Base-by-base conservation (phyloP, 441 rosid genomes). In the Daphne laureola region DNA sequence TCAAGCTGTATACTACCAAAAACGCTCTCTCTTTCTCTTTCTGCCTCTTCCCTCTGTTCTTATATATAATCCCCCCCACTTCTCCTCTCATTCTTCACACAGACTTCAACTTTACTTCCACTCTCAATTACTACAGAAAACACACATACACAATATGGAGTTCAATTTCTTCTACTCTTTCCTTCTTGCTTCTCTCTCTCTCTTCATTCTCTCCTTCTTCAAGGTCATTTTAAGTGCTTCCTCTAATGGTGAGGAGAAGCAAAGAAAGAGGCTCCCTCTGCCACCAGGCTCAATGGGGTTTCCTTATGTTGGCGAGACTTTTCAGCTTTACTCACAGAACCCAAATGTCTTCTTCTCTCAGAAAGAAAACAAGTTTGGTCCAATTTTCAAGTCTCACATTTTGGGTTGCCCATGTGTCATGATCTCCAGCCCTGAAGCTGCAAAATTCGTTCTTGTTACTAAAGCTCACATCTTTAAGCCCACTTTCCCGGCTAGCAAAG, bases 261-360 rank as follows among this genome's bases (percentile, higher is more conserved):
- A 31, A 11, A 31, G 48, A 49, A 63, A 55, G 41, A 63, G 23
- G 7, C 71, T 83, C 8, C 88, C 96, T 31, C 94, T 88, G 41
- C 98, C 98, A 3, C 98, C 96, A 4, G 98, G 98, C 51, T 68
- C 97, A 51, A 14, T 86, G 69, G 98, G 98, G 6, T 92, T 82
- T 81, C 98, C 98, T 57, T 89, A 86, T 64, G 60, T 92, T 36
- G 98, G 98, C 1, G 94, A 92, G 53, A 92, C 98, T 40, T 84
- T 92, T 53, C 92, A 92, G 38, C 96, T 92, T 64, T 92, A 92
- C 67, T 92, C 98, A 13, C 96, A 89, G 59, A 72, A 92, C 79
- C 98, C 96, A 41, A 89, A 86, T 71, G 76, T 75, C 70, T 92
- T 89, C 86, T 89, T 92, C 63, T 74, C 94, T n/a, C 74, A 87